Conservation (phyloP, 2,329 filamentous ascomycete species). For the Passalora sequoiae region DNA sequence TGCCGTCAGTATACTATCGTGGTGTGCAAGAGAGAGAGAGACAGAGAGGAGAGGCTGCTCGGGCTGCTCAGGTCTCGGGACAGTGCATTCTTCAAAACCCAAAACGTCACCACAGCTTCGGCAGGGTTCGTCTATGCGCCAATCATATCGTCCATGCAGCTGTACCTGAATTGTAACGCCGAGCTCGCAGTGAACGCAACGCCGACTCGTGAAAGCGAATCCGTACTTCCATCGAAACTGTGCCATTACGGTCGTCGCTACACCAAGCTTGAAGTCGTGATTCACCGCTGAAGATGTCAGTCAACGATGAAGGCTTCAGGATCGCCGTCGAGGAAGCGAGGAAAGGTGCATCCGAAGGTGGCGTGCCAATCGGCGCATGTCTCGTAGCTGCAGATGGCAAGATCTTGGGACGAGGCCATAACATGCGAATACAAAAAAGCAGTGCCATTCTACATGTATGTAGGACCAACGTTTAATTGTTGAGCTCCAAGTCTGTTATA, state of each 20-base stretch:
- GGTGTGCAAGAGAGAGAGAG: too few species aligned
- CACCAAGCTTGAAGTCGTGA: not conserved
- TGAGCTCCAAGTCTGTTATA: too few species aligned
- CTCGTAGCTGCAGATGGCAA: constrained; percentile 65
- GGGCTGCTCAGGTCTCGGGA: not conserved
- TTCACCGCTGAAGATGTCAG: constrained; percentile 27
- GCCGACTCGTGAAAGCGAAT: too few species aligned
- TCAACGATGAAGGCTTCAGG: constrained; percentile 49
- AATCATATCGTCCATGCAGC: not conserved
- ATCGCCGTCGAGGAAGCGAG: constrained; percentile 55
- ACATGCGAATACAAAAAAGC: constrained; percentile 67
- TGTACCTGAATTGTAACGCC: not conserved
- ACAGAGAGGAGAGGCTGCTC: not conserved
- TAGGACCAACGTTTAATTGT: too few species aligned
- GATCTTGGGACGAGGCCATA: constrained; percentile 67
- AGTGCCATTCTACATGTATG: constrained; percentile 66
- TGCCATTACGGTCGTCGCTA: too few species aligned
- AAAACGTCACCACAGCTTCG: too few species aligned
- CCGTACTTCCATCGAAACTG: too few species aligned
- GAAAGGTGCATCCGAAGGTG: constrained; percentile 52
- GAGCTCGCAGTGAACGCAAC: too few species aligned
- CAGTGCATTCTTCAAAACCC: not conserved
- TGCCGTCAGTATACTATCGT: too few species aligned
- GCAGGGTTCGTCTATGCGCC: not conserved
- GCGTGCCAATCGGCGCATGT: constrained; percentile 54